These are phyloP conservation scores for Quercus variabilis DNA, from an alignment of 306 rosid genomes.

Conservation along the genomic window DNA sequence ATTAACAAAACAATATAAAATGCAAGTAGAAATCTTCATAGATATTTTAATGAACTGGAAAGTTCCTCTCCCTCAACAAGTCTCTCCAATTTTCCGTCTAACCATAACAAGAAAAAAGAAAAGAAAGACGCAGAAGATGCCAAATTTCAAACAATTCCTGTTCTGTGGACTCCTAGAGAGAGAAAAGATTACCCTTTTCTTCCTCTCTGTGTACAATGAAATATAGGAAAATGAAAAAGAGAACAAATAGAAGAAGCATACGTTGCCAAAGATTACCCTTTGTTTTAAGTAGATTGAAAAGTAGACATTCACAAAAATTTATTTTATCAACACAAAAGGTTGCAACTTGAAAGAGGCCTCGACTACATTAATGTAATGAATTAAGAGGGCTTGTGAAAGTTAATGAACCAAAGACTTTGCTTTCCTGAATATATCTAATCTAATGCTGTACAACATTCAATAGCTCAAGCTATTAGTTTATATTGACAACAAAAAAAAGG, in stretches of 20 bases:
- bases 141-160: neutral
- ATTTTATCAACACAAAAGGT: neutral
- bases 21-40: too few relatives aligned
- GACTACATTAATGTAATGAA: neutral
- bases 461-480: neutral
- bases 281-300: neutral
- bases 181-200: neutral
- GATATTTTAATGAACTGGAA: too few relatives aligned
- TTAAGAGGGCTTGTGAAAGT: neutral
- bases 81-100: too few relatives aligned
- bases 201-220: neutral
- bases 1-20: neutral
- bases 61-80: too few relatives aligned
- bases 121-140: neutral
- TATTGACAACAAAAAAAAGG: neutral
- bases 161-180: neutral
- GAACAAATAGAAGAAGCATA: neutral
- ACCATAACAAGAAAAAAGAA: neutral
- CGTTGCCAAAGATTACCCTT: neutral
- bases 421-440: neutral
- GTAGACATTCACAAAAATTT: neutral
- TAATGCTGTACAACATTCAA: slow-evolving; percentile 3
- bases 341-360: neutral
- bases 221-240: neutral
- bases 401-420: neutral